Evolutionary conservation across 805 yeast species (phyloP), one percentile per base, ranked within the genome.

Genomic region (Komagataella ulmi): DNA sequence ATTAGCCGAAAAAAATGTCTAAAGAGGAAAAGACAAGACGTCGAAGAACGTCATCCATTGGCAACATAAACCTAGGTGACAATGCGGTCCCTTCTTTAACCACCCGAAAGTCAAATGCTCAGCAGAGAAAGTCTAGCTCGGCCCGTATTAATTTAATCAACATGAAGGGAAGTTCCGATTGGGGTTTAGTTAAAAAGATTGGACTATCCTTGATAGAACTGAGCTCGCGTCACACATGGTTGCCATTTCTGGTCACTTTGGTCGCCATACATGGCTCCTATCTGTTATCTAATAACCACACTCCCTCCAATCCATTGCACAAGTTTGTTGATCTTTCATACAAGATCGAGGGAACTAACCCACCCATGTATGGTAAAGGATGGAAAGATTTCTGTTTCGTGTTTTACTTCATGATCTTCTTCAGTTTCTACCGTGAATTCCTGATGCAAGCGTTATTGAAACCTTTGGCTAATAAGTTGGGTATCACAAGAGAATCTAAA

Each of bases 371-470:
- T 64, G 97, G 87, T 24, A 93, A 93, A 67, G 99, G 99, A 52
- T 70, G 63, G 48, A 80, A 81, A 60, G 99, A 93, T 68, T 76
- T 89, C 57, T 74, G 74, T 19, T 93, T 89, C 70, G 87, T 91
- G 14, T 73, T 74, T 17, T 88, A 79, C 64, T 82, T 87, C 69
- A 85, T 91, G 76, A 66, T 93, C 44, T 82, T 89, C 59, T 90
- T 93, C 76, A 85, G 97, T 0, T 93, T 91, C 63, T 72, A 80
- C 57, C 80, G 99, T 60, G 99, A 93, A 67, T 91, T 93, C 62
- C 62, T 80, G 57, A 89, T 93, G 98, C 90, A 89, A 64, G 72
- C 78, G 40, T 60, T 88, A 1, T 77, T 93, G 54, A 74, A 74
- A 58, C 98, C 98, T 6, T 55, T 87, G 43, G 91, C 97, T 1